phyloP scores from a whole-genome alignment of 208 protist genomes.

The Wallacemonas rigidus region DNA sequence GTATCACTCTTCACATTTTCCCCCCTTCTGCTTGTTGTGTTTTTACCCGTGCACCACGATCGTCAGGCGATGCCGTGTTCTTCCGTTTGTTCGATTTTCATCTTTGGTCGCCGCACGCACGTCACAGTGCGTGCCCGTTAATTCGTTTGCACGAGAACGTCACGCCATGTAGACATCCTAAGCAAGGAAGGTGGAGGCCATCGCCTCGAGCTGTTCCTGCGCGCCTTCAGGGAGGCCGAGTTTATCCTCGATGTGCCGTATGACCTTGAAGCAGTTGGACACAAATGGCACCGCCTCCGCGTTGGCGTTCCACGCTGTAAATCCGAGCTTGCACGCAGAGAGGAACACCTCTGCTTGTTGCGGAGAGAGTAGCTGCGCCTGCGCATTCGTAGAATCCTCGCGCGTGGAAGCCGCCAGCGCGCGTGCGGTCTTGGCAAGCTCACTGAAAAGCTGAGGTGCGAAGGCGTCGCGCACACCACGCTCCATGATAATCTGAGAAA shows the following conservation, averaged over 20 bases:
- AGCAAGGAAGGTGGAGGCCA: conserved; percentile 61
- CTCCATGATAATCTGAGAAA: conserved; percentile 81
- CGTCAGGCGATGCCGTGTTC: too few relatives aligned
- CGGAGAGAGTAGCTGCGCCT: conserved; percentile 38
- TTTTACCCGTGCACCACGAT: too few relatives aligned
- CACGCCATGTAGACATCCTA: not conserved
- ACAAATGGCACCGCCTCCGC: conserved; percentile 55
- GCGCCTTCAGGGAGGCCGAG: conserved; percentile 59
- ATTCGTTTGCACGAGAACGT: not conserved
- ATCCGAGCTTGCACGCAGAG: conserved; percentile 75
- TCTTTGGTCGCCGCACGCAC: too few relatives aligned
- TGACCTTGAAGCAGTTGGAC: conserved; percentile 61
- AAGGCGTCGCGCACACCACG: conserved; percentile 73
- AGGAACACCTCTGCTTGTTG: conserved; percentile 68
- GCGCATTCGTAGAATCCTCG: conserved; percentile 20
- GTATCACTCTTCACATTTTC: too few relatives aligned
- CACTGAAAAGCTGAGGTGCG: conserved; percentile 50
- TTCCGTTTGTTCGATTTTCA: too few relatives aligned
- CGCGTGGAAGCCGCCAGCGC: conserved; percentile 25
- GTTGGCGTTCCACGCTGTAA: conserved; percentile 80
- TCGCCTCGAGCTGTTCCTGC: conserved; percentile 60
- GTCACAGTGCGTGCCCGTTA: too few relatives aligned
- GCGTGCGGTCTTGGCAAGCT: conserved; percentile 64
- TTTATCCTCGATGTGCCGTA: conserved; percentile 52
- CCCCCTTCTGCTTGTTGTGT: too few relatives aligned